Conservation (phyloP, 2,329 filamentous ascomycete species). For the Fusarium succisae region DNA sequence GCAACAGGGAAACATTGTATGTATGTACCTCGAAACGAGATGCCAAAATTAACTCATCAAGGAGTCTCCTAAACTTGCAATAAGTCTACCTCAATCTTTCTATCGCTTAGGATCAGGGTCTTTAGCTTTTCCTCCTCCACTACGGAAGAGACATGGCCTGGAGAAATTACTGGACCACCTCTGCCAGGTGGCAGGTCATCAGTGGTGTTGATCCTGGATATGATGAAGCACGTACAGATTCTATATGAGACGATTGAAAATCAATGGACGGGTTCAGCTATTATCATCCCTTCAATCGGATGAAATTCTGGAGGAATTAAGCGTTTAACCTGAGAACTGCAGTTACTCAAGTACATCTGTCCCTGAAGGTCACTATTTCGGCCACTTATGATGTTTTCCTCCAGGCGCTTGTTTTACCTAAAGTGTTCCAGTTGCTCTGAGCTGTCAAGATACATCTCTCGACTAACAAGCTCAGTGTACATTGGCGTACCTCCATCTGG, state of each 20-base stretch:
- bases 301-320: neutral
- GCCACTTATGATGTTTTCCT: conserved; percentile 22
- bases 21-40: neutral
- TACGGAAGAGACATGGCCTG: conserved; percentile 1
- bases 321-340: conserved; percentile 2
- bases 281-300: neutral
- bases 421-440: conserved; percentile 3
- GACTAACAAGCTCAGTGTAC: neutral
- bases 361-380: conserved; percentile 9
- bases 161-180: conserved; percentile 35
- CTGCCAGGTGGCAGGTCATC: conserved; percentile 37
- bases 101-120: neutral
- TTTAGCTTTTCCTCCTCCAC: neutral
- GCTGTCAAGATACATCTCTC: conserved; percentile 19
- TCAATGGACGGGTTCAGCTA: neutral
- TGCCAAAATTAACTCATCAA: neutral
- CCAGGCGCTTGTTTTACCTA: conserved; percentile 35
- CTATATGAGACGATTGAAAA: neutral
- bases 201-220: conserved; percentile 20
- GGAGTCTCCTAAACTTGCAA: neutral
- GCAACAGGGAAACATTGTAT: neutral
- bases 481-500: conserved; percentile 2
- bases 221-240: conserved; percentile 3
- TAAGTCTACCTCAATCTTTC: neutral
- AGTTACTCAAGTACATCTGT: conserved; percentile 11